A percentile compares a stretch with the other conserved stretches of the same genome.
Conservation (phyloP, 2,329 filamentous ascomycete genomes). For the Eurotiales sp. region DNA sequence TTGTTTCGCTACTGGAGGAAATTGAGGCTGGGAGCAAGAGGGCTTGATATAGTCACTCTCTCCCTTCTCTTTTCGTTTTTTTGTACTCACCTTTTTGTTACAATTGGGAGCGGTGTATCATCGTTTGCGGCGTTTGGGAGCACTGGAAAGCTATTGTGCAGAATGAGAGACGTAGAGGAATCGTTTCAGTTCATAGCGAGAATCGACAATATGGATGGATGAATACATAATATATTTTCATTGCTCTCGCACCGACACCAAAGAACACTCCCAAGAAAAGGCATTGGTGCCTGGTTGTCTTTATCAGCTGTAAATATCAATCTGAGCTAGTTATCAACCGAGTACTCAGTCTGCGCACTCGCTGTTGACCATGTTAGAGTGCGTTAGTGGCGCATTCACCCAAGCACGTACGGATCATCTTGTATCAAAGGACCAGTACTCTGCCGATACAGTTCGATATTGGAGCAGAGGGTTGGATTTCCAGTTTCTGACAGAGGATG, state of each 20-base stretch:
- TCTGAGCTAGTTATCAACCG: not conserved
- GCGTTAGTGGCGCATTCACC: no score
- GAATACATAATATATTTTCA: no score
- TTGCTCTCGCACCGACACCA: no score
- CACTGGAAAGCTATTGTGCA: no score
- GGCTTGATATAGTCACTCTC: not conserved
- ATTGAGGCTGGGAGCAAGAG: slow-evolving; percentile 46
- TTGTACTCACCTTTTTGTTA: not conserved
- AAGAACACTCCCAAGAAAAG: no score
- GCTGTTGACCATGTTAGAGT: no score
- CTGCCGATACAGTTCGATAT: not conserved
- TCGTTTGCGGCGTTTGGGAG: not conserved
- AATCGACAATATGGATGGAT: not conserved
- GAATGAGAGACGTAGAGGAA: no score
- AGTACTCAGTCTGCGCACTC: not conserved
- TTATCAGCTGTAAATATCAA: no score
- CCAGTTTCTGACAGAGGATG: slow-evolving; percentile 14
- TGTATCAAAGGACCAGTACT: no score
- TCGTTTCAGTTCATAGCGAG: not conserved
- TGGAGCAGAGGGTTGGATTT: slow-evolving; percentile 14
- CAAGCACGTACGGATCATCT: no score
- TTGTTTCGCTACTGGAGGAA: slow-evolving; percentile 58
- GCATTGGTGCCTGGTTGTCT: no score
- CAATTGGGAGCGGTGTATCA: not conserved
- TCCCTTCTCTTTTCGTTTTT: not conserved